Evolutionary conservation across 495 filamentous ascomycete species (phyloP).

Genomic region (Antarctomyces pellizariae): DNA sequence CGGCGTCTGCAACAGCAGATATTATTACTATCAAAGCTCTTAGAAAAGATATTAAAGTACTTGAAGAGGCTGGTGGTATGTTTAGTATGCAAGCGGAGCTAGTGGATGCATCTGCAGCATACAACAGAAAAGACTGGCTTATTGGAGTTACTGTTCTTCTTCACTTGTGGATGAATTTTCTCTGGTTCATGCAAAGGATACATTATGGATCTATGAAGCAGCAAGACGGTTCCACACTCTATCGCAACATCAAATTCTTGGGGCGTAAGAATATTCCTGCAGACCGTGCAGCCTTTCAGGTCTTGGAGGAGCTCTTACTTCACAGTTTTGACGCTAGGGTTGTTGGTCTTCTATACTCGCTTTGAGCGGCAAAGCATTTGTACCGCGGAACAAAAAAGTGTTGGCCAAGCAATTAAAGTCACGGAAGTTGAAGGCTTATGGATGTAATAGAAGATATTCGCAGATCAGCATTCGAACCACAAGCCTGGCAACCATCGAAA

Average conservation of each 20-base stretch:
- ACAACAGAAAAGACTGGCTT: conserved; percentile 5
- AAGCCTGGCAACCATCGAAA: conserved; percentile 5
- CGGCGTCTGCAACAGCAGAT: not conserved
- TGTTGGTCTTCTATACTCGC: conserved; percentile 3
- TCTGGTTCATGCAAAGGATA: conserved; percentile 4
- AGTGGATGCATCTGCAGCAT: conserved; percentile 4
- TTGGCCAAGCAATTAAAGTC: conserved; percentile 2
- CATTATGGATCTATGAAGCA: conserved; percentile 4
- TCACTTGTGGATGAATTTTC: conserved; percentile 6
- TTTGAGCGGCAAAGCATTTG: conserved; percentile 1
- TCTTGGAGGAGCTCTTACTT: conserved; percentile 5
- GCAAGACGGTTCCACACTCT: conserved; percentile 7
- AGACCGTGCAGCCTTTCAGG: conserved; percentile 5
- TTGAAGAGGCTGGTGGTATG: not conserved
- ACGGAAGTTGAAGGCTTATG: conserved; percentile 1
- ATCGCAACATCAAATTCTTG: conserved; percentile 6
- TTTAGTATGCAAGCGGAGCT: conserved; percentile 3
- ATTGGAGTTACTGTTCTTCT: conserved; percentile 6
- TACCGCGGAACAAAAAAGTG: conserved; percentile 1
- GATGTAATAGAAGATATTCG: conserved; percentile 3
- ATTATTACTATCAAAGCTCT: not conserved
- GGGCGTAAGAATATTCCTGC: conserved; percentile 4
- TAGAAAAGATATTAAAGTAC: not conserved
- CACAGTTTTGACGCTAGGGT: conserved; percentile 5
- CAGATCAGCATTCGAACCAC: conserved; percentile 3